A percentile compares a stretch with the other conserved stretches of the same genome.
These are phyloP conservation scores for Madurella mycetomatis DNA, from an alignment of 2,329 filamentous ascomycete genomes.

Conservation along the genomic window DNA sequence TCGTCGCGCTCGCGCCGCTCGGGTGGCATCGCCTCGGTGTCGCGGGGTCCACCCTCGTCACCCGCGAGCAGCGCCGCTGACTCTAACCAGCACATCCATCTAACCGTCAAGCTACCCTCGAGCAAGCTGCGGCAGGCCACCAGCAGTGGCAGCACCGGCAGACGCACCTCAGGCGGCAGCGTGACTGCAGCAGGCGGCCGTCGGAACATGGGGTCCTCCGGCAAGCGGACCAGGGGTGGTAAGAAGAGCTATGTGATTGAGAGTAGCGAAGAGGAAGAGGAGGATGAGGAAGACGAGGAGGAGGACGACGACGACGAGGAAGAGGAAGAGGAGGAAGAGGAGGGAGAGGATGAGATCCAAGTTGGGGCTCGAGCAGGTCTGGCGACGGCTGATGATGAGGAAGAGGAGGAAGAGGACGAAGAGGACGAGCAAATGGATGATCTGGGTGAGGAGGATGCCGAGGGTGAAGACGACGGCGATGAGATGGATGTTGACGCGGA, in stretches of 20 bases:
- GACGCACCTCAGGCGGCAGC: constrained; percentile 27
- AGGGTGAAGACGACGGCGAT: constrained; percentile 20
- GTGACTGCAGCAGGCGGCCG: constrained; percentile 27
- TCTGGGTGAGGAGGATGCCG: constrained; percentile 25
- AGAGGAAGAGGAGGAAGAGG: constrained; percentile 16
- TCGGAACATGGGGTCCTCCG: constrained; percentile 31
- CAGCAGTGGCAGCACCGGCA: constrained; percentile 30
- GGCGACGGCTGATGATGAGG: constrained; percentile 32
- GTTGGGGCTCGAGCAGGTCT: constrained; percentile 25
- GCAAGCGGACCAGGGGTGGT: constrained; percentile 47
- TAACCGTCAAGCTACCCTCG: constrained; percentile 50
- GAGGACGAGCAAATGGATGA: constrained; percentile 18
- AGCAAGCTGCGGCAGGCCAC: constrained; percentile 50
- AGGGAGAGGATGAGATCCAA: constrained; percentile 28
- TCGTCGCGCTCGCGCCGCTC: constrained; percentile 48
- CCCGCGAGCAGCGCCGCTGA: constrained; percentile 32
- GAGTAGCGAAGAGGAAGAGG: constrained; percentile 40
- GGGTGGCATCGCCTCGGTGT: constrained; percentile 37
- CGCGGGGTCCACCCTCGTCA: constrained; percentile 43
- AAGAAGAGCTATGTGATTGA: constrained; percentile 60
- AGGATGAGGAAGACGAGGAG: constrained; percentile 37
- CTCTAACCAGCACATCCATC: constrained; percentile 41
- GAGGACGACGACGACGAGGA: constrained; percentile 24
- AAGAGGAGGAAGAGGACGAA: constrained; percentile 37
- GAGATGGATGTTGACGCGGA: constrained; percentile 31